phyloP scores from a whole-genome alignment of 306 rosid species.

The Ormosia emarginata region DNA sequence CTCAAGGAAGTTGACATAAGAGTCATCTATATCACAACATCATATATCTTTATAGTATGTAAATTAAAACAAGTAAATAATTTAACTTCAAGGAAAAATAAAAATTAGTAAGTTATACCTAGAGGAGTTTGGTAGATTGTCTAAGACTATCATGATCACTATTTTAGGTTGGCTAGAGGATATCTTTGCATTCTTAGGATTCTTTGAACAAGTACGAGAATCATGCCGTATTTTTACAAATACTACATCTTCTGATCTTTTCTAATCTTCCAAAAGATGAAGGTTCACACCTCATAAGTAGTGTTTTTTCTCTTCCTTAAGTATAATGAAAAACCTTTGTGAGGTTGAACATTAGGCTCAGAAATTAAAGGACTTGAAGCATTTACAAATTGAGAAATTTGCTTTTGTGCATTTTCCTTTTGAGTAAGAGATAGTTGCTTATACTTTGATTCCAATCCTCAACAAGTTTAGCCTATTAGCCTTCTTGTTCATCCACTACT shows the following conservation, averaged over 20 bases:
- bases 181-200: too few species aligned
- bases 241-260: neutral
- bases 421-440: neutral
- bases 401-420: neutral
- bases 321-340: too few species aligned
- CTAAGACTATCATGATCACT: too few species aligned
- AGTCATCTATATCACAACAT: too few species aligned
- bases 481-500: neutral
- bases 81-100: too few species aligned
- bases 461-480: neutral
- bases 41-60: too few species aligned
- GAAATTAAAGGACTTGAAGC: neutral
- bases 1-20: too few species aligned
- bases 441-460: neutral
- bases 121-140: neutral
- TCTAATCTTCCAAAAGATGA: neutral
- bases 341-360: too few species aligned
- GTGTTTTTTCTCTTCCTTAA: neutral
- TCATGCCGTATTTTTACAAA: neutral
- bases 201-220: neutral
- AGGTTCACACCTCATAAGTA: neutral
- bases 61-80: too few species aligned
- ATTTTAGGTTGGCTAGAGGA: too few species aligned
- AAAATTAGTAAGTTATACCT: neutral
- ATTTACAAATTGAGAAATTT: neutral